A percentile compares a stretch with the other conserved stretches of the same genome.
Conservation (phyloP, 1,139 yeast genomes). For the Protomyces macrosporus region DNA sequence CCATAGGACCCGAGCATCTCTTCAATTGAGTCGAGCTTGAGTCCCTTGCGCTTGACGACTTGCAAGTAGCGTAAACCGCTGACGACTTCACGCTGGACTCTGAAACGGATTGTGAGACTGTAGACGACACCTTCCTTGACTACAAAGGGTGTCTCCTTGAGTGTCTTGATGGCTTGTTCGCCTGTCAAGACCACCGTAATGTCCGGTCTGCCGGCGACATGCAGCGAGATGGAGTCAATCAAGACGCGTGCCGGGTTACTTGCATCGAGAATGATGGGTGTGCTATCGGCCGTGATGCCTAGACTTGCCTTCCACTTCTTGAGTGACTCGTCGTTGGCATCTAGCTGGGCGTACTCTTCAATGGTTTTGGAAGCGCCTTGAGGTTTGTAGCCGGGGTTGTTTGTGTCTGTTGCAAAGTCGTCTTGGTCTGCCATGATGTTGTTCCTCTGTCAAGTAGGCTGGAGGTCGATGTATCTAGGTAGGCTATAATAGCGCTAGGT, state of each 20-base stretch:
- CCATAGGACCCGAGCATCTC: constrained; percentile 79
- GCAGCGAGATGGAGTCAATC: constrained; percentile 52
- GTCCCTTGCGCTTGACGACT: constrained; percentile 78
- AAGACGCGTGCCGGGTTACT: constrained; percentile 54
- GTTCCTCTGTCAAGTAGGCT: too few relatives aligned
- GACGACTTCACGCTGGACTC: constrained; percentile 84
- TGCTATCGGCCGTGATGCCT: constrained; percentile 56
- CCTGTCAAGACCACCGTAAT: constrained; percentile 9
- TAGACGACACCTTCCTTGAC: constrained; percentile 76
- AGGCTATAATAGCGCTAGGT: too few relatives aligned
- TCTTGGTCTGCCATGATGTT: constrained; percentile 1
- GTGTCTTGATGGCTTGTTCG: constrained; percentile 36
- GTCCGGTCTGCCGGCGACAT: constrained; percentile 31
- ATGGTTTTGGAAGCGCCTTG: constrained; percentile 72
- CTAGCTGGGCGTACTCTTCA: constrained; percentile 69
- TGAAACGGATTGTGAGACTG: constrained; percentile 66
- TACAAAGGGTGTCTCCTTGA: constrained; percentile 56
- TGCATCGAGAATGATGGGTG: constrained; percentile 38
- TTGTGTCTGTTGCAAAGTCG: constrained; percentile 11
- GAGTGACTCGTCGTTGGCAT: constrained; percentile 85
- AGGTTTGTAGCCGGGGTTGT: constrained; percentile 2
- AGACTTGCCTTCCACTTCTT: constrained; percentile 90
- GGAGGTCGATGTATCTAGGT: too few relatives aligned
- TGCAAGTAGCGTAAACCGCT: constrained; percentile 87
- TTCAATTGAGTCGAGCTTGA: constrained; percentile 77